phyloP scores from a whole-genome alignment of 1,284 basidiomycete species.

The Laetiporus sulphureus region DNA sequence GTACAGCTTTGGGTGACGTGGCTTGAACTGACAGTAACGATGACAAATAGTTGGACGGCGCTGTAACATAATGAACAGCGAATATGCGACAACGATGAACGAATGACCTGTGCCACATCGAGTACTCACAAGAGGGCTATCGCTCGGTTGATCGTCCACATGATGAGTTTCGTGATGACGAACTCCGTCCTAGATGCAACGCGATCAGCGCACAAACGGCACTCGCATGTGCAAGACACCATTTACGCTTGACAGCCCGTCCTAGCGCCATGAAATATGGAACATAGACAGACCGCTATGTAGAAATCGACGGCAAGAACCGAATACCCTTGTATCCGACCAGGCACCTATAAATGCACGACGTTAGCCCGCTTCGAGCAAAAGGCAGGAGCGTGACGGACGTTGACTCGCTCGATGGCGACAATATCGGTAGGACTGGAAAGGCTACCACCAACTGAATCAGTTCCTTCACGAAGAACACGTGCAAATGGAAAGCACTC shows the following conservation, averaged over 20 bases:
- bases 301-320: not conserved
- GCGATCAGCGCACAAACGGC: not conserved
- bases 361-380: not conserved
- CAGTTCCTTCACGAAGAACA: too few species aligned
- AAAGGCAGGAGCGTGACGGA: not conserved
- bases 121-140: not conserved
- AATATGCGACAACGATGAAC: too few species aligned
- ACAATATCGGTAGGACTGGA: constrained; percentile 1
- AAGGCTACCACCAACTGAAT: not conserved
- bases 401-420: constrained; percentile 2
- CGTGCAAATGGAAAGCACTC: not conserved
- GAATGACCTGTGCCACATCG: too few species aligned
- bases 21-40: not conserved
- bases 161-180: not conserved
- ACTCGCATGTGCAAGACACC: not conserved
- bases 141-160: not conserved
- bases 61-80: not conserved
- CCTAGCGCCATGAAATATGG: not conserved
- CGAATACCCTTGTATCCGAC: not conserved
- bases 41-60: not conserved
- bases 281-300: not conserved
- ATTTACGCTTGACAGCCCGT: not conserved
- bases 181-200: not conserved
- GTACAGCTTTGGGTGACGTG: not conserved
- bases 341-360: not conserved